Conservation (phyloP, 768 basidiomycete genomes). For the Wakefieldia striispora region DNA sequence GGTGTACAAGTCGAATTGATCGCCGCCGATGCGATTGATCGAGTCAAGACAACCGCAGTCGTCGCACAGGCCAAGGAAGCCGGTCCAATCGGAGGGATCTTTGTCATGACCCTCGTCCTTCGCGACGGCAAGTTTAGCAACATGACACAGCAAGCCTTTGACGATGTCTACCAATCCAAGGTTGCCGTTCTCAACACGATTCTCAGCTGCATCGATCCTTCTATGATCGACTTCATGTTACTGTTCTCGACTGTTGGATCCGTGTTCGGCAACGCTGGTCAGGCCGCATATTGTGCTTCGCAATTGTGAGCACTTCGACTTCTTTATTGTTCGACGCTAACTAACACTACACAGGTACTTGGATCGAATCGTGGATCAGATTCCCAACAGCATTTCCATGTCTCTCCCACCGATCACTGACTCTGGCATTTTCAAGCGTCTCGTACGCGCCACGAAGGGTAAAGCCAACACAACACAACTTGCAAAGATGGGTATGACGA, state of each 20-base stretch:
- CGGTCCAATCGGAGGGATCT: slow-evolving; percentile 31
- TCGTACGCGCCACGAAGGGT: slow-evolving; percentile 26
- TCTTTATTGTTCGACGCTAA: slow-evolving; percentile 4
- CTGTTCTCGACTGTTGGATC: slow-evolving; percentile 36
- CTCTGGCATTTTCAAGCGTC: slow-evolving; percentile 34
- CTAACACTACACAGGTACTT: slow-evolving; percentile 21
- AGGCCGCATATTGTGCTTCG: slow-evolving; percentile 24
- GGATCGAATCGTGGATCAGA: slow-evolving; percentile 29
- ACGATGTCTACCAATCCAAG: slow-evolving; percentile 23
- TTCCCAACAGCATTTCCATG: slow-evolving; percentile 34
- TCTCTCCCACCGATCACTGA: slow-evolving; percentile 35
- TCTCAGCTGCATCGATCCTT: slow-evolving; percentile 14
- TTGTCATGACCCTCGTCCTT: slow-evolving; percentile 36
- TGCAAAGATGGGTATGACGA: slow-evolving; percentile 32
- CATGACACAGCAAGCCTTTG: slow-evolving; percentile 33
- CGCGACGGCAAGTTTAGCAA: slow-evolving; percentile 34
- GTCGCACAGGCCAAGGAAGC: slow-evolving; percentile 19
- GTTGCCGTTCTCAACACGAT: slow-evolving; percentile 19
- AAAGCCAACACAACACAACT: slow-evolving; percentile 30
- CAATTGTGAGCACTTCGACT: slow-evolving; percentile 13
- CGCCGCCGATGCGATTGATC: slow-evolving; percentile 26
- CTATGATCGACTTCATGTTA: slow-evolving; percentile 30
- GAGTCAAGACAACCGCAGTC: slow-evolving; percentile 22
- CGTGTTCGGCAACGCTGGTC: slow-evolving; percentile 30
- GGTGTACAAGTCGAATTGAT: slow-evolving; percentile 28